Evolutionary conservation across 1,139 yeast genomes (phyloP).

Genomic region (Lodderomyces jiufengensis): DNA sequence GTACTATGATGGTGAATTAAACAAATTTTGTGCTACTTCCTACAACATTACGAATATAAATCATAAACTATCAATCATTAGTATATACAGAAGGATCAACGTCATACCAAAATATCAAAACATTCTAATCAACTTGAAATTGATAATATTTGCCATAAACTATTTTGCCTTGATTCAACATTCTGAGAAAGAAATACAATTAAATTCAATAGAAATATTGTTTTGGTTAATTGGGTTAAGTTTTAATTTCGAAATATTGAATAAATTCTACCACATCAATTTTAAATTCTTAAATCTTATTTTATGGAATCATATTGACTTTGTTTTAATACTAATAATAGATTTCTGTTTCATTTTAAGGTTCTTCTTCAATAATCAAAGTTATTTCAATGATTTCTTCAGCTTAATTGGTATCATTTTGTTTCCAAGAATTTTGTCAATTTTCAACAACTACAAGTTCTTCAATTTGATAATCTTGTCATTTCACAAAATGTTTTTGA

Average conservation of each 20-base stretch:
- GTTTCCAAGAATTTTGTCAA: conserved; percentile 52
- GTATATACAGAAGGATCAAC: conserved; percentile 29
- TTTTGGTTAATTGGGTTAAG: conserved; percentile 37
- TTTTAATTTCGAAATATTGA: conserved; percentile 35
- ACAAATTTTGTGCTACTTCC: no score
- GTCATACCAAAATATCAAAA: conserved; percentile 44
- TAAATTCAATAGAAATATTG: conserved; percentile 23
- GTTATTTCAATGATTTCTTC: conserved; percentile 31
- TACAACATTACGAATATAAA: no score
- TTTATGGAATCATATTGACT: conserved; percentile 42
- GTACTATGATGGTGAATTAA: no score
- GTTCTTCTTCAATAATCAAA: conserved; percentile 15
- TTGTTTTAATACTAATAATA: conserved; percentile 28
- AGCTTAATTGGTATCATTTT: conserved; percentile 50
- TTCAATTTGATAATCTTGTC: conserved; percentile 53
- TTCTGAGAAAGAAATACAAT: background rate
- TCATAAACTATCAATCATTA: conserved; percentile 10
- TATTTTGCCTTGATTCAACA: conserved; percentile 32
- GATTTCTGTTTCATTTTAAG: conserved; percentile 28
- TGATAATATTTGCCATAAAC: conserved; percentile 29
- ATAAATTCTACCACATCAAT: conserved; percentile 44
- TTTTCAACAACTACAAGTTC: conserved; percentile 52
- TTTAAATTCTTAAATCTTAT: conserved; percentile 34
- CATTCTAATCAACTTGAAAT: conserved; percentile 37
- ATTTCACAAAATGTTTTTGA: conserved; percentile 53